Percentiles rank a stretch among this genome's conserved stretches.
Evolutionary conservation across 208 protist genomes (phyloP).

Genomic region (Balamuthia mandrillaris): DNA sequence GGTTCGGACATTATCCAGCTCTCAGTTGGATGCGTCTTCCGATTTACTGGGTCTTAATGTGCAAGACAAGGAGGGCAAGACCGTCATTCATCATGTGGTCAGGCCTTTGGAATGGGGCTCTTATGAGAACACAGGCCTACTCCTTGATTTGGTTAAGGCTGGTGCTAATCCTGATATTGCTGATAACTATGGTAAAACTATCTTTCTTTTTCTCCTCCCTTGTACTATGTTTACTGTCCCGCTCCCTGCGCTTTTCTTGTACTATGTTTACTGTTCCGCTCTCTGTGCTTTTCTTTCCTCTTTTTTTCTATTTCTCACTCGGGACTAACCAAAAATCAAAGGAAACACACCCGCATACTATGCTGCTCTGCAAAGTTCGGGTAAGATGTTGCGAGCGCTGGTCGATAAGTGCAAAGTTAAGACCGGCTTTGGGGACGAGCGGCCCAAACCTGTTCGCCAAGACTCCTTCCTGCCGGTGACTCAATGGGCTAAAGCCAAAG

Average conservation of each 20-base stretch:
- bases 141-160: background rate
- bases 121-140: conserved; percentile 44
- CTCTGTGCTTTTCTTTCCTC: background rate
- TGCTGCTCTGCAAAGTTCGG: background rate
- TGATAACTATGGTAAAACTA: background rate
- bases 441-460: background rate
- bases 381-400: background rate
- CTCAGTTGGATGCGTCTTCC: no score
- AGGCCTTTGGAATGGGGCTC: conserved; percentile 42
- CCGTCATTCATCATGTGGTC: conserved; percentile 41
- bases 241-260: background rate
- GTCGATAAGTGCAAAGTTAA: background rate
- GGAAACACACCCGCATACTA: background rate
- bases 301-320: background rate
- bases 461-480: background rate
- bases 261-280: background rate
- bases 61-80: conserved; percentile 38
- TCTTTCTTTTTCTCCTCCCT: background rate
- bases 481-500: background rate
- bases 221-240: no score
- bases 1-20: background rate
- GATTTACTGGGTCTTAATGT: conserved; percentile 8
- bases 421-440: background rate
- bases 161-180: background rate
- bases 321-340: background rate